A percentile compares a stretch with the other conserved stretches of the same genome.
Conservation (phyloP, 495 filamentous ascomycete genomes). For the Aspergillus conjunctus region DNA sequence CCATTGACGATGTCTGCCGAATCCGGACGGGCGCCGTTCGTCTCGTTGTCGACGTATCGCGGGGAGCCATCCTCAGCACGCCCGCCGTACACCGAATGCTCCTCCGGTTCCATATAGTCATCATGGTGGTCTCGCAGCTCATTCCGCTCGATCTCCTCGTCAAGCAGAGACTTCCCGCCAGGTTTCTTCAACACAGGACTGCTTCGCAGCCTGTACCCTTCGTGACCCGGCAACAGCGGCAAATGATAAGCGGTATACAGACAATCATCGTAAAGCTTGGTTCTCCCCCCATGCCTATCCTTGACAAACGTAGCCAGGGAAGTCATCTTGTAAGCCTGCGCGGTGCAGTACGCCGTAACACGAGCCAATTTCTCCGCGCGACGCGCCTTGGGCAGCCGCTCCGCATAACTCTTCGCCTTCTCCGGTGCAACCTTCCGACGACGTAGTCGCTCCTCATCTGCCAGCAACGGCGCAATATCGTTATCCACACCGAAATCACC, state of each 20-base stretch:
- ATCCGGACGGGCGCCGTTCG: slow-evolving; percentile 2
- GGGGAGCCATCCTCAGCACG: slow-evolving; percentile 28
- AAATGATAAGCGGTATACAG: slow-evolving; percentile 94
- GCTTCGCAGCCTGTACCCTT: slow-evolving; percentile 85
- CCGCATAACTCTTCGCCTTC: slow-evolving; percentile 90
- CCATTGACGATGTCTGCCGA: slow-evolving; percentile 1
- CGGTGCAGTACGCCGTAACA: slow-evolving; percentile 95
- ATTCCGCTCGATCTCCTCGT: slow-evolving; percentile 95
- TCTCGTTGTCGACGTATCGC: slow-evolving; percentile 12
- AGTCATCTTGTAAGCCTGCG: slow-evolving; percentile 87
- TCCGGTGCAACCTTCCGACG: slow-evolving; percentile 59
- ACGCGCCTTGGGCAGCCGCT: slow-evolving; percentile 86
- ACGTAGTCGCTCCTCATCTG: slow-evolving; percentile 73
- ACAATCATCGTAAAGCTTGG: slow-evolving; percentile 99
- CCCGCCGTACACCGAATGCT: slow-evolving; percentile 37
- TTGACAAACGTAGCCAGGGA: slow-evolving; percentile 84
- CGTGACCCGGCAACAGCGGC: slow-evolving; percentile 78
- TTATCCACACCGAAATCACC: slow-evolving; percentile 60
- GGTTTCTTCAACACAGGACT: slow-evolving; percentile 89
- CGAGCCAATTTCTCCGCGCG: slow-evolving; percentile 84
- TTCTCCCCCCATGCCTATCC: slow-evolving; percentile 86
- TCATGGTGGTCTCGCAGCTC: slow-evolving; percentile 88
- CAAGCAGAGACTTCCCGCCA: slow-evolving; percentile 87
- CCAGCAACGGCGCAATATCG: slow-evolving; percentile 69
- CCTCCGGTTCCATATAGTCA: slow-evolving; percentile 69